These are phyloP conservation scores for Penicilliopsis zonata DNA, from an alignment of 495 filamentous ascomycete species.

Conservation along the genomic window DNA sequence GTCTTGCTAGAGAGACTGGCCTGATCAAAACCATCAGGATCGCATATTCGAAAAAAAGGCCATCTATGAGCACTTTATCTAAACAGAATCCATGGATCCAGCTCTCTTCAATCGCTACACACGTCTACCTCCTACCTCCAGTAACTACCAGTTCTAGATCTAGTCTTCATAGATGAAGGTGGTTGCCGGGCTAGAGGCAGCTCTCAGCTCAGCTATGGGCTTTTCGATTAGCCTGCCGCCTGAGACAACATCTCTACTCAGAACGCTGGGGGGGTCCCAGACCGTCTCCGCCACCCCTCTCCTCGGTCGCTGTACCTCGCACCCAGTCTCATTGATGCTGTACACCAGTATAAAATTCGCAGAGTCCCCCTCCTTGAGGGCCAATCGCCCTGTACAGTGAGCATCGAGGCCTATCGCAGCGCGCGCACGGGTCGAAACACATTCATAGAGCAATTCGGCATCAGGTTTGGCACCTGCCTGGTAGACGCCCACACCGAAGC, in stretches of 20 bases:
- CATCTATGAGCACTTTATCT: too few relatives aligned
- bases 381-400: background rate
- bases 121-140: too few relatives aligned
- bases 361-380: conserved; percentile 5
- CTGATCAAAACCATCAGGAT: too few relatives aligned
- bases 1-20: too few relatives aligned
- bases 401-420: conserved; percentile 20
- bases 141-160: too few relatives aligned
- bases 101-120: too few relatives aligned
- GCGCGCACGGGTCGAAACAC: conserved; percentile 46
- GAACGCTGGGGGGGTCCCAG: conserved; percentile 22
- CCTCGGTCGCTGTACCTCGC: conserved; percentile 12
- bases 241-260: conserved; percentile 14
- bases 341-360: conserved; percentile 18
- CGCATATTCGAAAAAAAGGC: too few relatives aligned
- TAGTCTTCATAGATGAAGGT: background rate
- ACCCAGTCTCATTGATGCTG: conserved; percentile 21
- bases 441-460: conserved; percentile 49
- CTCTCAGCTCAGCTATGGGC: background rate
- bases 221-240: conserved; percentile 10
- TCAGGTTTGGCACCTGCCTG: conserved; percentile 50
- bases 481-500: conserved; percentile 54
- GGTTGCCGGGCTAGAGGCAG: background rate
- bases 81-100: too few relatives aligned
- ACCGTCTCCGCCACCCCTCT: conserved; percentile 23